These are phyloP conservation scores for Sporisorium graminicola DNA, from an alignment of 1,284 basidiomycete genomes.

Conservation along the genomic window DNA sequence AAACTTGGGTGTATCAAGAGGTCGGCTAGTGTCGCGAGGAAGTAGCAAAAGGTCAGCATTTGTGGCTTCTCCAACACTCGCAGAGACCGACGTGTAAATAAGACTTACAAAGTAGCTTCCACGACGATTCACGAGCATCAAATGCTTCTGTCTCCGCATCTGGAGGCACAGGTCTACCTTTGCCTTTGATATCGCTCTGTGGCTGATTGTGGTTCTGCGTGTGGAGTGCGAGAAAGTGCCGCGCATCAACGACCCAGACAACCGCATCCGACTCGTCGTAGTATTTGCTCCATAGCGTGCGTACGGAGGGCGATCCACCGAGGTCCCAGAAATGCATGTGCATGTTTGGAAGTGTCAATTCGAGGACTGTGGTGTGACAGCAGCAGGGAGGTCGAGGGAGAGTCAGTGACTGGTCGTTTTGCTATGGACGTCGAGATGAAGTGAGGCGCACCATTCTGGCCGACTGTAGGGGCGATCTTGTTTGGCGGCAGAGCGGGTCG, in stretches of 20 bases:
- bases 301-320: constrained; percentile 52
- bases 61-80: neutral
- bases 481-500: constrained; percentile 36
- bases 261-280: constrained; percentile 52
- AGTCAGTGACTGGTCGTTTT: neutral
- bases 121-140: constrained; percentile 23
- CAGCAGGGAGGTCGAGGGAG: neutral
- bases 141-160: constrained; percentile 18
- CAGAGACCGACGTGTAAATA: neutral
- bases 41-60: neutral
- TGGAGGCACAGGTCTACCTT: constrained; percentile 13
- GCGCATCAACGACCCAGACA: constrained; percentile 55
- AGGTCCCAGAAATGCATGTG: constrained; percentile 61
- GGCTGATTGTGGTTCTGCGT: constrained; percentile 9
- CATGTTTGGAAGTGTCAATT: constrained; percentile 34
- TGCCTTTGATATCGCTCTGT: constrained; percentile 18
- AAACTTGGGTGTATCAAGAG: constrained; percentile 41
- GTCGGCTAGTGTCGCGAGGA: constrained; percentile 11
- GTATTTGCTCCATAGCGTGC: constrained; percentile 57
- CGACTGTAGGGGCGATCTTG: constrained; percentile 55
- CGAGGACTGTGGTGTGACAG: constrained; percentile 33
- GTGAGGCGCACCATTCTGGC: constrained; percentile 42
- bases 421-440: neutral
- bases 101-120: constrained; percentile 35
- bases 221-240: constrained; percentile 28